These are phyloP conservation scores for Clohesyomyces aquaticus DNA, from an alignment of 495 filamentous ascomycete species.

Conservation along the genomic window DNA sequence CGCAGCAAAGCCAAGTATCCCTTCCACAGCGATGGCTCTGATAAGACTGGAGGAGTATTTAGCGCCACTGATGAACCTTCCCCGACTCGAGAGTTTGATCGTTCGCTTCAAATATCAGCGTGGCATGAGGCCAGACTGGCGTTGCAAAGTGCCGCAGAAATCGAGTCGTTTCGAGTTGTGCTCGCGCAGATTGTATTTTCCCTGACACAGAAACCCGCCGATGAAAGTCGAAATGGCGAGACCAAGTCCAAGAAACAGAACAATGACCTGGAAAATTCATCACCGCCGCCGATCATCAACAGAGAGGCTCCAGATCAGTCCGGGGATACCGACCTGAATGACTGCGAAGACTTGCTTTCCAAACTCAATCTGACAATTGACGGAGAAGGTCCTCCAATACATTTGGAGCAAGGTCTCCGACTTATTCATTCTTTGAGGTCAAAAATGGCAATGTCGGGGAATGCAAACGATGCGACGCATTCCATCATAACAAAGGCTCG, in stretches of 20 bases:
- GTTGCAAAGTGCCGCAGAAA: constrained; percentile 45
- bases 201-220: constrained; percentile 50
- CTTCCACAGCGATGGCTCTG: constrained; percentile 11
- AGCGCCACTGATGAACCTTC: constrained; percentile 26
- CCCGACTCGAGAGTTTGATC: constrained; percentile 41
- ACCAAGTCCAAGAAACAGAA: neutral
- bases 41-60: constrained; percentile 2
- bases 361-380: constrained; percentile 43
- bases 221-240: neutral
- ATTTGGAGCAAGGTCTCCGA: constrained; percentile 49
- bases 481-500: neutral
- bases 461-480: neutral
- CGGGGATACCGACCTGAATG: constrained; percentile 25
- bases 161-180: constrained; percentile 53
- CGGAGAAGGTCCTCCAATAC: constrained; percentile 48
- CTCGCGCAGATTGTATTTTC: constrained; percentile 56
- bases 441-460: constrained; percentile 27
- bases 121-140: constrained; percentile 53
- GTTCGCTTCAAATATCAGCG: constrained; percentile 47
- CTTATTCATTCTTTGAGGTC: constrained; percentile 39
- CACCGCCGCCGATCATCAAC: neutral
- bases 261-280: neutral
- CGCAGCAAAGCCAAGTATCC: constrained; percentile 35
- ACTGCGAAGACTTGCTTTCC: constrained; percentile 35
- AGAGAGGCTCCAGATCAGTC: neutral